Conservation (phyloP, 2,329 filamentous ascomycete genomes). For the Basipetospora sp. region DNA sequence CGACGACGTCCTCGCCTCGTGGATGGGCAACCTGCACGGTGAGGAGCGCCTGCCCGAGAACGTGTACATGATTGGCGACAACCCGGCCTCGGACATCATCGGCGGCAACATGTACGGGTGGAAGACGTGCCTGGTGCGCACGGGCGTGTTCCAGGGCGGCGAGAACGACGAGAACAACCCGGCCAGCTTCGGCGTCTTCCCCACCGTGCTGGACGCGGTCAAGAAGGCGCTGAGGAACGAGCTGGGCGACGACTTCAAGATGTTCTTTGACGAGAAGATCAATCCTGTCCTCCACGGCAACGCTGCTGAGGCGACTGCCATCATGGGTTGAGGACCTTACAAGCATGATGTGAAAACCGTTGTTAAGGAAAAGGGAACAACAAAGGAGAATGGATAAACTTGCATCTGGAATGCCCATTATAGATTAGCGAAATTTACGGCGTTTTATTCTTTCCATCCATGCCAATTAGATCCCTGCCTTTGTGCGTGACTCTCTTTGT, state of each 20-base stretch:
- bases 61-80: conserved; percentile 92
- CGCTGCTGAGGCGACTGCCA: too few species aligned
- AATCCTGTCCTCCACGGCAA: conserved; percentile 58
- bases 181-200: conserved; percentile 62
- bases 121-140: conserved; percentile 67
- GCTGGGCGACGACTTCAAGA: conserved; percentile 59
- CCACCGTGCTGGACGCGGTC: conserved; percentile 58
- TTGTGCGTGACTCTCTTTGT: too few species aligned
- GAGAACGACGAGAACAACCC: conserved; percentile 65
- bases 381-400: too few species aligned
- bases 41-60: conserved; percentile 43
- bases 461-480: too few species aligned
- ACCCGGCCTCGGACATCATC: conserved; percentile 76
- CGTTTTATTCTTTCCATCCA: too few species aligned
- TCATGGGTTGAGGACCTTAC: too few species aligned
- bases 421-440: too few species aligned
- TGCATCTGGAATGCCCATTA: too few species aligned
- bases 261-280: conserved; percentile 55
- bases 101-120: conserved; percentile 78
- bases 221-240: conserved; percentile 47
- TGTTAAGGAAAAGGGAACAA: too few species aligned
- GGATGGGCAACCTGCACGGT: conserved; percentile 63
- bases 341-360: too few species aligned
- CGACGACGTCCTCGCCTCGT: conserved; percentile 55
- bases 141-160: conserved; percentile 63